Evolutionary conservation across 2,329 filamentous ascomycete species (phyloP).

Genomic region (Neonectria ditissima): DNA sequence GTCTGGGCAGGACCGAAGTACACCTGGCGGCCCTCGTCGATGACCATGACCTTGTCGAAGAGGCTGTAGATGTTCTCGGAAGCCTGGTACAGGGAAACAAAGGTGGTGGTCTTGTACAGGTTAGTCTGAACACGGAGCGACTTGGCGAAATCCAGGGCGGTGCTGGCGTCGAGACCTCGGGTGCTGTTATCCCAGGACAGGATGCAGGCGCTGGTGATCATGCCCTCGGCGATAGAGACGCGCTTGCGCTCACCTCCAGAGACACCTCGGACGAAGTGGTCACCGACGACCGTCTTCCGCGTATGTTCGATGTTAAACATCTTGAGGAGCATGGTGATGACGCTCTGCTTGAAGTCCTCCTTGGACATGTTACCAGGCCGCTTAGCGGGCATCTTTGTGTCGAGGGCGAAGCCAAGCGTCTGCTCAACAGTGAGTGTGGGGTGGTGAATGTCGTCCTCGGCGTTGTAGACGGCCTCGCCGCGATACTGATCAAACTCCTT

Average conservation of each 20-base stretch:
- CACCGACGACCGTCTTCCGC: conserved; percentile 84
- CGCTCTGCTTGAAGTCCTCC: conserved; percentile 79
- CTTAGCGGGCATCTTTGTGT: conserved; percentile 86
- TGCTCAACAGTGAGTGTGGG: conserved; percentile 89
- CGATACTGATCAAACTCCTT: conserved; percentile 80
- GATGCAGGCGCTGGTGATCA: conserved; percentile 79
- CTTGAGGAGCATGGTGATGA: conserved; percentile 80
- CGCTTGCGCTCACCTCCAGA: conserved; percentile 79
- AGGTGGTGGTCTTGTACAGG: conserved; percentile 85
- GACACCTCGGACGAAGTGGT: conserved; percentile 82
- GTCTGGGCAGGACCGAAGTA: conserved; percentile 78
- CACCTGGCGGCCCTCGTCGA: conserved; percentile 80
- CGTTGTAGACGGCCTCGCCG: conserved; percentile 86
- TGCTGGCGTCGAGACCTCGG: conserved; percentile 75
- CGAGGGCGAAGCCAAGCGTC: conserved; percentile 85
- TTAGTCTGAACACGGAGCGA: conserved; percentile 85
- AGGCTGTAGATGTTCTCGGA: conserved; percentile 83
- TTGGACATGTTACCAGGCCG: conserved; percentile 80
- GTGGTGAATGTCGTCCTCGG: conserved; percentile 84
- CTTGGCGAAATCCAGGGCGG: conserved; percentile 74
- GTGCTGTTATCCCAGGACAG: conserved; percentile 83
- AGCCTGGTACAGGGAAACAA: conserved; percentile 88
- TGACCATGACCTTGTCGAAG: conserved; percentile 87
- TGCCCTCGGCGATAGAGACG: conserved; percentile 83
- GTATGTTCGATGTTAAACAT: conserved; percentile 98